Percentiles rank a stretch among this genome's conserved stretches.
These are phyloP conservation scores for Dovyalis caffra DNA, from an alignment of 345 rosid species.

Conservation along the genomic window DNA sequence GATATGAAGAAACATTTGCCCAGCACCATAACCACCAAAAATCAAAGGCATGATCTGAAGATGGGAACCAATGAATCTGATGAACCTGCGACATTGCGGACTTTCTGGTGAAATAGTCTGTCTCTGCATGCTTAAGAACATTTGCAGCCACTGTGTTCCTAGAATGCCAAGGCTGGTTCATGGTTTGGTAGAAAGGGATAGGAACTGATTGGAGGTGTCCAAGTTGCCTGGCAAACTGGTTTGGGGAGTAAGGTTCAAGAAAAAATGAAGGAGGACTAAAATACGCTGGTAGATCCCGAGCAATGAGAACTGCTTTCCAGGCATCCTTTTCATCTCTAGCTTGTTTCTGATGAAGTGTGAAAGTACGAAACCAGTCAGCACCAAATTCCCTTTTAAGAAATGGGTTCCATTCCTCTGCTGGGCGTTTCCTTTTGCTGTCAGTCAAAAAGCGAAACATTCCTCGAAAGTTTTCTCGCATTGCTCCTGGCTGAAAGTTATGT, in stretches of 20 bases:
- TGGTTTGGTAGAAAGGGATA: neutral
- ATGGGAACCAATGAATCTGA: neutral
- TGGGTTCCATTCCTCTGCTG: neutral
- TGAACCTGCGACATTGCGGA: neutral
- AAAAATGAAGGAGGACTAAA: neutral
- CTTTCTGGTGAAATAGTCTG: neutral
- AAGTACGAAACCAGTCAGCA: neutral
- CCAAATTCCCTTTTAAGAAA: neutral
- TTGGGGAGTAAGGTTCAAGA: neutral
- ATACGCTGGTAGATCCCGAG: neutral
- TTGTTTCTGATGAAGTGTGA: neutral
- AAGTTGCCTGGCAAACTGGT: neutral
- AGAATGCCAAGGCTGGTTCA: neutral
- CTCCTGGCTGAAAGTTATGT: neutral
- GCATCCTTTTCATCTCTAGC: neutral
- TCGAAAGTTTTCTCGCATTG: neutral
- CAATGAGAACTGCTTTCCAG: neutral
- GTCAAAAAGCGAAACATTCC: neutral
- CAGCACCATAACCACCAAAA: neutral
- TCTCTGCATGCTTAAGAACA: neutral
- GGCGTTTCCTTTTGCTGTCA: neutral
- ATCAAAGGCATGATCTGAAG: neutral
- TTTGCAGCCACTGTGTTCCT: neutral
- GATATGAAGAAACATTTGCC: neutral
- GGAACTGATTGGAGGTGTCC: neutral